Conservation (phyloP, 2,329 filamentous ascomycete genomes). For the Claviceps capensis region DNA sequence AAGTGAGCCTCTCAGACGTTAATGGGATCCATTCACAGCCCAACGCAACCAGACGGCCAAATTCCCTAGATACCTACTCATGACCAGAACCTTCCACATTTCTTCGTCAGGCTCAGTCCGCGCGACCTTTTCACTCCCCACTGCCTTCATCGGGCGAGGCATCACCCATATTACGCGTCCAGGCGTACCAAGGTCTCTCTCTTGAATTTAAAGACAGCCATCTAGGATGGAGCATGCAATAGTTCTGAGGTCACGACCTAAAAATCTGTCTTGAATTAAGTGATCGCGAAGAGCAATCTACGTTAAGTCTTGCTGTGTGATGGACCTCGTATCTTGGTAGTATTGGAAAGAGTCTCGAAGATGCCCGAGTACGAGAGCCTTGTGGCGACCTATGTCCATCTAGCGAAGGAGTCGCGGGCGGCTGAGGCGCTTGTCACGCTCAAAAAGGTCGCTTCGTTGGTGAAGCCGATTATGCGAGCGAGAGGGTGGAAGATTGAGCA, state of each 20-base stretch:
- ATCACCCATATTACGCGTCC: constrained; percentile 2
- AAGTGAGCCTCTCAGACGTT: too few species aligned
- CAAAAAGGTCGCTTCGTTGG: constrained; percentile 70
- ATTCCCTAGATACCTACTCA: constrained; percentile 16
- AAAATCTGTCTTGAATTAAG: not conserved
- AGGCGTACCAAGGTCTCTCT: not conserved
- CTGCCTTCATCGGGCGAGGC: not conserved
- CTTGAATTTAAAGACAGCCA: not conserved
- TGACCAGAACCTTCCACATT: constrained; percentile 41
- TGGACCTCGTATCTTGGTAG: not conserved
- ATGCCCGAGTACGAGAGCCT: constrained; percentile 24
- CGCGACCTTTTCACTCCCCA: not conserved
- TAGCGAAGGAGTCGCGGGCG: constrained; percentile 31
- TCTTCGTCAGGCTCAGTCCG: not conserved
- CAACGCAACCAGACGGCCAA: too few species aligned
- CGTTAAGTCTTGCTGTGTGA: not conserved
- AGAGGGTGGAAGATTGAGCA: constrained; percentile 66
- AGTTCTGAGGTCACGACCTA: not conserved
- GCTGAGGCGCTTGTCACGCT: constrained; percentile 46
- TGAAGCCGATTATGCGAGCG: constrained; percentile 90
- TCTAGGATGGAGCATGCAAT: not conserved
- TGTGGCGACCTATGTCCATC: constrained; percentile 34
- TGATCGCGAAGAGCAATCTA: not conserved
- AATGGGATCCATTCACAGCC: too few species aligned
- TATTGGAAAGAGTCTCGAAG: not conserved